These are phyloP conservation scores for Geosmithia morbida DNA, from an alignment of 2,329 filamentous ascomycete species.

Conservation along the genomic window DNA sequence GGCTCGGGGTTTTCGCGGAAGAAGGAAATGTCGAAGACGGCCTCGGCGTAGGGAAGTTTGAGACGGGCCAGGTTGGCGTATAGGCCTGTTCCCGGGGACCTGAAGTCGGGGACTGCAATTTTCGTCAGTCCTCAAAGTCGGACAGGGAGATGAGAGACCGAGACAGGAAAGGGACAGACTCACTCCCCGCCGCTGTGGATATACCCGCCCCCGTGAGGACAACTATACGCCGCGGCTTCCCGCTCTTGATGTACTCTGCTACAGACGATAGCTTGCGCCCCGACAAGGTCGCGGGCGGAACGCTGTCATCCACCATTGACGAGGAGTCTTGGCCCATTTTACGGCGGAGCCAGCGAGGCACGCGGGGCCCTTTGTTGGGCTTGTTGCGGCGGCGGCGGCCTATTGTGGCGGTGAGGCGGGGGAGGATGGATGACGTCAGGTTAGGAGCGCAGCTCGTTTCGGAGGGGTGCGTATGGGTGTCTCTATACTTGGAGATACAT, in stretches of 20 bases:
- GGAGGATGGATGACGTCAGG: neutral
- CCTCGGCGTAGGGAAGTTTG: constrained; percentile 77
- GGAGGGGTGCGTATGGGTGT: neutral
- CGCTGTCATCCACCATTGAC: constrained; percentile 41
- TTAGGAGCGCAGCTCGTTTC: neutral
- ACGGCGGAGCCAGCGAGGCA: constrained; percentile 16
- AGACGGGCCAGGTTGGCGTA: constrained; percentile 84
- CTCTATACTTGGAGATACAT: neutral
- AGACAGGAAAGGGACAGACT: constrained; percentile 8
- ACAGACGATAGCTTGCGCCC: constrained; percentile 58
- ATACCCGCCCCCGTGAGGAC: constrained; percentile 89
- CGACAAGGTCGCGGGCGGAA: constrained; percentile 48
- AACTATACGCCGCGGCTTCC: constrained; percentile 55
- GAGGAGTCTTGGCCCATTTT: constrained; percentile 83
- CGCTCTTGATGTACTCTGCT: constrained; percentile 66
- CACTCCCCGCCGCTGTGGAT: constrained; percentile 55
- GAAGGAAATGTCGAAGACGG: constrained; percentile 85
- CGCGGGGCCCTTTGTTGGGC: constrained; percentile 16
- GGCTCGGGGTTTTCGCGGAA: constrained; percentile 74
- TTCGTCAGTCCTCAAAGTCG: neutral
- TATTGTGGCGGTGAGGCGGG: constrained; percentile 17
- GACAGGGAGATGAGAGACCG: neutral
- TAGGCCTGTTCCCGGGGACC: constrained; percentile 82
- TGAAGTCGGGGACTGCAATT: constrained; percentile 70
- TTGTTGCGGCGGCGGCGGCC: constrained; percentile 21